Conservation (phyloP, 257 asterid species). For the Knoxia roxburghii region DNA sequence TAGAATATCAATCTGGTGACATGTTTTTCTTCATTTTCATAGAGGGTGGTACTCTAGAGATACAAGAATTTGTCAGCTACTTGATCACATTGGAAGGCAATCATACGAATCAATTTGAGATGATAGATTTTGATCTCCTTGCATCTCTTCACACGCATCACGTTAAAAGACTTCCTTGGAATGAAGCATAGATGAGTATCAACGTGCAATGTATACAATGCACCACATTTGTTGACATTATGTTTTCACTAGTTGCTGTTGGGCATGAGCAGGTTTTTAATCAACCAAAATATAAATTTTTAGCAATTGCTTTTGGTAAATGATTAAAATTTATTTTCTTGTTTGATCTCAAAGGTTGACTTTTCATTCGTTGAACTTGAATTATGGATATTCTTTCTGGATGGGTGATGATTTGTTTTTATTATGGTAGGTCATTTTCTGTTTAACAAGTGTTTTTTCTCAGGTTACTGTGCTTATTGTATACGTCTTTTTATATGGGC, state of each 20-base stretch:
- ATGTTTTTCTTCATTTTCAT: neutral
- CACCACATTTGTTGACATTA: neutral
- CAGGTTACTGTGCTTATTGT: constrained; percentile 87
- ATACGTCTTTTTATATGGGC: constrained; percentile 82
- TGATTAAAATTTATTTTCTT: too few species aligned
- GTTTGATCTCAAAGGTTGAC: neutral
- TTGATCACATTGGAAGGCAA: neutral
- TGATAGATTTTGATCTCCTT: neutral
- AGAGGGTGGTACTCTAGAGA: neutral
- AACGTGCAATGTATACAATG: neutral
- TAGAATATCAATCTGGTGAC: neutral
- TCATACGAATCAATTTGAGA: neutral
- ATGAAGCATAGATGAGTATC: neutral
- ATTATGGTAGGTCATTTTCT: constrained; percentile 14
- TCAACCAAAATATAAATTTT: neutral
- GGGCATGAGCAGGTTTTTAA: neutral
- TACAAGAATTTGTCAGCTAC: neutral
- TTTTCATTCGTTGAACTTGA: neutral
- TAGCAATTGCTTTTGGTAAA: too few species aligned
- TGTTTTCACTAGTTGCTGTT: neutral
- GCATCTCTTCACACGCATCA: too few species aligned
- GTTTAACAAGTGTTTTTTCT: constrained; percentile 18
- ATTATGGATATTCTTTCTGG: constrained; percentile 7
- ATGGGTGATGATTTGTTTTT: neutral
- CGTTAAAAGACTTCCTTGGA: neutral